Percentiles rank a stretch among this genome's conserved stretches.
phyloP scores from a whole-genome alignment of 78 protist genomes.

The Planoprotostelium fungivorum region DNA sequence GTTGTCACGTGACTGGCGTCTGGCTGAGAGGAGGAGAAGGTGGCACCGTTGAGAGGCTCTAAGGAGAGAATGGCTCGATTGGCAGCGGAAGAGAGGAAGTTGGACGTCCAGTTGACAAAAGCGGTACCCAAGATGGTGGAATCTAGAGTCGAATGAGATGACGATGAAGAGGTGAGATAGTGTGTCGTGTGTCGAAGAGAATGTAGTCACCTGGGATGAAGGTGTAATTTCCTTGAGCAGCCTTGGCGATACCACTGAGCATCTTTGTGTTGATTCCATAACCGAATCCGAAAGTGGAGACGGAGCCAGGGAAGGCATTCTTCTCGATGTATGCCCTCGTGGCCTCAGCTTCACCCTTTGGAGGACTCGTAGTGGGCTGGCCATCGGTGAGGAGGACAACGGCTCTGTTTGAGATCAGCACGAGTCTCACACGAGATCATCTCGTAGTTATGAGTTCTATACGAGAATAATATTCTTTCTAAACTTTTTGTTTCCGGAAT shows the following conservation, averaged over 20 bases:
- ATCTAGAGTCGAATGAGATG: too few relatives aligned
- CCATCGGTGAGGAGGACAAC: not conserved
- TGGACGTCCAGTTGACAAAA: not conserved
- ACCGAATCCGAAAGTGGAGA: not conserved
- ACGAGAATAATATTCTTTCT: too few relatives aligned
- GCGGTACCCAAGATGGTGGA: not conserved
- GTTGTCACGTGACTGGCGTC: too few relatives aligned
- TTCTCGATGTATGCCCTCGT: not conserved
- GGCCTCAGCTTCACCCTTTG: not conserved
- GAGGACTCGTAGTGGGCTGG: not conserved
- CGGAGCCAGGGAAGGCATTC: not conserved
- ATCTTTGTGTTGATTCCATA: not conserved
- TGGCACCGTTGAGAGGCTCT: not conserved
- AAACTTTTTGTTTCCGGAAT: too few relatives aligned
- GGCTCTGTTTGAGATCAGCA: too few relatives aligned
- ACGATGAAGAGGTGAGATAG: too few relatives aligned
- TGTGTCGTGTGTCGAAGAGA: too few relatives aligned
- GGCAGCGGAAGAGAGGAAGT: not conserved
- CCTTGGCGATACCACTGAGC: not conserved
- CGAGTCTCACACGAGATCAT: too few relatives aligned
- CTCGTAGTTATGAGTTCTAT: too few relatives aligned
- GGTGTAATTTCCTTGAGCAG: not conserved
- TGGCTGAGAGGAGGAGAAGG: not conserved
- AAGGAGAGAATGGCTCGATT: not conserved
- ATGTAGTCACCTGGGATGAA: too few relatives aligned